phyloP scores from a whole-genome alignment of 768 basidiomycete genomes.

The Lepiota venenata region DNA sequence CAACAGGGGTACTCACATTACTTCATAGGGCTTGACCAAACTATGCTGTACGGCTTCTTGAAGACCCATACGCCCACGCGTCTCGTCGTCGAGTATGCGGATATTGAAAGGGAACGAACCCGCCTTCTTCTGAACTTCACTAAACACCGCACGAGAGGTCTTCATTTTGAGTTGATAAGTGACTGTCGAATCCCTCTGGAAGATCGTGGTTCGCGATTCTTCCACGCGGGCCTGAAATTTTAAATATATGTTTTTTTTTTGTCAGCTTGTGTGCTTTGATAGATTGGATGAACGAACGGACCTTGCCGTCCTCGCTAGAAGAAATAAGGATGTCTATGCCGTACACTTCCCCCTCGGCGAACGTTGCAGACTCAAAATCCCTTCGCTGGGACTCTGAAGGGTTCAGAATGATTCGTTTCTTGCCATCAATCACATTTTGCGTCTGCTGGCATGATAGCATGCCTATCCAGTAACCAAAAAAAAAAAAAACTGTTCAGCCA shows the following conservation, averaged over 20 bases:
- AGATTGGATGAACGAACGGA: not conserved
- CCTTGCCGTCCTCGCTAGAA: conserved; percentile 89
- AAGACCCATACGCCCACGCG: conserved; percentile 90
- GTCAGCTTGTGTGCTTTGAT: not conserved
- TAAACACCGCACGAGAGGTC: conserved; percentile 94
- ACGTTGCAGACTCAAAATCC: conserved; percentile 81
- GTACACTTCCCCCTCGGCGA: conserved; percentile 93
- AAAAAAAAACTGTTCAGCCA: conserved; percentile 10
- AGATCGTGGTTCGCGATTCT: conserved; percentile 89
- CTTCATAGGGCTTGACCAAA: conserved; percentile 92
- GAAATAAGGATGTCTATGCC: conserved; percentile 92
- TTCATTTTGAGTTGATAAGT: conserved; percentile 98
- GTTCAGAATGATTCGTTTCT: conserved; percentile 93
- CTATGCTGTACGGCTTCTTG: conserved; percentile 95
- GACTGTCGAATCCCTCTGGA: conserved; percentile 80
- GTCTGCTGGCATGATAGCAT: conserved; percentile 95
- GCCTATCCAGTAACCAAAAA: conserved; percentile 44
- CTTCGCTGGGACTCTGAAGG: conserved; percentile 80
- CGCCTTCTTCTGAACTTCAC: conserved; percentile 97
- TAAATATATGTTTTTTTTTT: too few species aligned
- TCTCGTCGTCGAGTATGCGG: conserved; percentile 92
- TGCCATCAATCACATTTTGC: conserved; percentile 94
- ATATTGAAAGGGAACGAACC: conserved; percentile 98
- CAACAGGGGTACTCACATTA: conserved; percentile 57
- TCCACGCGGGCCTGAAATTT: conserved; percentile 84